Base-by-base conservation (phyloP, 495 filamentous ascomycete genomes). In the Lophiotrema nucula region DNA sequence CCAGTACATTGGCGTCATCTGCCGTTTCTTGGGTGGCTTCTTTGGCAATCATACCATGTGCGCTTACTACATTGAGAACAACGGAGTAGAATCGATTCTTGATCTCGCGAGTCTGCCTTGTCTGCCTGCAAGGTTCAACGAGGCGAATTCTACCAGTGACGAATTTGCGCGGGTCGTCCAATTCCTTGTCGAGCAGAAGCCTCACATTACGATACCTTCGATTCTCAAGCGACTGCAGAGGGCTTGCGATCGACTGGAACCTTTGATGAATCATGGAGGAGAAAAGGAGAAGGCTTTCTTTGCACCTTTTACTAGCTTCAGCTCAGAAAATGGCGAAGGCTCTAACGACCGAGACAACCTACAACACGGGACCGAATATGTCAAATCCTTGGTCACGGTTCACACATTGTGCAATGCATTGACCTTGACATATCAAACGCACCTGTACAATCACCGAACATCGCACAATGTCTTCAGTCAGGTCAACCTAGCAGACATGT, bases 41-140 rank as follows among this genome's bases (percentile, higher is more conserved):
- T 85, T 95, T 58, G 77, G 80, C 57, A 96, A 96, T 67, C 77
- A 81, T 28, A 77, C 78, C 38, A 81, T 93, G 44, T 93, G 89
- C 70, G 77, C 79, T 11, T 77, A 81, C 18, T 90, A 97, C 62
- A 83, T 92, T 54, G 80, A 86, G 47, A 81, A 80, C 48, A 88
- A 89, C 47, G 95, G 89, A 2, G 83, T 91, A 35, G 89, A 96
- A 63, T 80, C 85, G 52, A 74, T 97, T n/a, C 75, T 99, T 25
- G 88, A 95, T 65, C 81, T 96, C 52, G 85, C 84, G 25, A 87
- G 87, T 10, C 79, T 91, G 23, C 85, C 90, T 16, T 88, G 88
- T 67, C 77, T 96, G 47, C 79, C 86, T 1, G 83, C 83, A 56
- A 82, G 90, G 64, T 91, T 92, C 67, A 82, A 85, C 44, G 83